These are phyloP conservation scores for Urtica urens DNA, from an alignment of 306 rosid species.

Conservation along the genomic window DNA sequence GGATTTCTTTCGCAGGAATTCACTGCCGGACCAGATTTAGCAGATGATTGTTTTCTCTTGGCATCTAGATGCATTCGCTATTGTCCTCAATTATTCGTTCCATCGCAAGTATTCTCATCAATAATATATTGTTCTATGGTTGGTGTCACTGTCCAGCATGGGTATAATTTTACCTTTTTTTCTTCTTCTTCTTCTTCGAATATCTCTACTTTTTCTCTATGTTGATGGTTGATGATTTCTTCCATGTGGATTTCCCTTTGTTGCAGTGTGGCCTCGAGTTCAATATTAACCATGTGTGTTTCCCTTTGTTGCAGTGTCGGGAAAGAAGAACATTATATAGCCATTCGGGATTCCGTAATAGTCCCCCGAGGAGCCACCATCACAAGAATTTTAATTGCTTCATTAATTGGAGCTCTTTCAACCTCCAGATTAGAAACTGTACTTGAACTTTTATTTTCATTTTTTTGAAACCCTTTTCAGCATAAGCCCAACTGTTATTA, in stretches of 20 bases:
- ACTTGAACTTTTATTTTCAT: no score
- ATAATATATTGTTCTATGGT: slow-evolving; percentile 90
- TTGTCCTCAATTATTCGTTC: slow-evolving; percentile 93
- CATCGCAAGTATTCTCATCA: slow-evolving; percentile 75
- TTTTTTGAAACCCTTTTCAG: no score
- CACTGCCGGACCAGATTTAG: slow-evolving; percentile 97
- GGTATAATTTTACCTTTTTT: slow-evolving; percentile 40
- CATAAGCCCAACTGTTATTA: no score
- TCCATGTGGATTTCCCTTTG: no score
- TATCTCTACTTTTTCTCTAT: no score
- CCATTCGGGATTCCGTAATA: slow-evolving; percentile 55
- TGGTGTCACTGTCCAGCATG: slow-evolving; percentile 94
- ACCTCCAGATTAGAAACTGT: slow-evolving; percentile 89
- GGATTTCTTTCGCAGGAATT: slow-evolving; percentile 86
- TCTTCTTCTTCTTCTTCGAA: neutral
- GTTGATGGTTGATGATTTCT: no score
- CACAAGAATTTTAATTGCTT: slow-evolving; percentile 78
- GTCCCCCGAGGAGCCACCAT: slow-evolving; percentile 71
- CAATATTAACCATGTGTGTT: slow-evolving; percentile 88
- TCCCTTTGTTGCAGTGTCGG: slow-evolving; percentile 62
- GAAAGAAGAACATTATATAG: slow-evolving; percentile 49
- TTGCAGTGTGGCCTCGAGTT: slow-evolving; percentile 92
- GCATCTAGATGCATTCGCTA: slow-evolving; percentile 99
- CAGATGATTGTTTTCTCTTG: slow-evolving; percentile 95
- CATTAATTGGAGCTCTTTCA: slow-evolving; percentile 87